Conservation (phyloP, 371 early-diverging fungal genomes). For the Saksenaea vasiformis region DNA sequence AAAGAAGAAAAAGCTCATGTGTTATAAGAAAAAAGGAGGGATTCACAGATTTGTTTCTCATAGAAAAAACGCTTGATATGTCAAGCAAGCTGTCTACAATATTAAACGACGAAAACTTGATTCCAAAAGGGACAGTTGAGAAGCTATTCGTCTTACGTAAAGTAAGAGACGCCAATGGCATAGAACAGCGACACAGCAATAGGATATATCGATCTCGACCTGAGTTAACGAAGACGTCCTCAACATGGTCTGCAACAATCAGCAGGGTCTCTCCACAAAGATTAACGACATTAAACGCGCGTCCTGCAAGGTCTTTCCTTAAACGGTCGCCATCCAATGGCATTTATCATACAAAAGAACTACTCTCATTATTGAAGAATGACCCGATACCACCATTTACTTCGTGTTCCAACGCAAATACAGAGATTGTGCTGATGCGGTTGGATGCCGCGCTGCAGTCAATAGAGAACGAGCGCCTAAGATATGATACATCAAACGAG, state of each 20-base stretch:
- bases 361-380: not conserved
- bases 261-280: not conserved
- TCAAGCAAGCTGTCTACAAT: conserved; percentile 15
- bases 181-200: not conserved
- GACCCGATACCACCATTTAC: too few relatives aligned
- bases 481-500: not conserved
- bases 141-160: conserved; percentile 25
- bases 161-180: not conserved
- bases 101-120: conserved; percentile 16
- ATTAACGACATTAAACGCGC: not conserved
- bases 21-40: too few relatives aligned
- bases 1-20: too few relatives aligned
- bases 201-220: not conserved
- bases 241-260: not conserved
- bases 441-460: conserved; percentile 25
- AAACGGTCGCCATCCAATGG: not conserved
- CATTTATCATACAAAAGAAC: not conserved
- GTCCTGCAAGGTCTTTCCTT: not conserved
- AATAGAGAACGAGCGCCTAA: not conserved
- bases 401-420: conserved; percentile 9
- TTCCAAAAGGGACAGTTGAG: conserved; percentile 26
- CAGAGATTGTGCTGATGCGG: conserved; percentile 24
- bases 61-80: conserved; percentile 18
- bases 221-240: not conserved
- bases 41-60: not conserved